A percentile compares a stretch with the other conserved stretches of the same genome.
Evolutionary conservation across 2,329 filamentous ascomycete genomes (phyloP).

Genomic region (Pseudopyrenochaeta lycopersici): DNA sequence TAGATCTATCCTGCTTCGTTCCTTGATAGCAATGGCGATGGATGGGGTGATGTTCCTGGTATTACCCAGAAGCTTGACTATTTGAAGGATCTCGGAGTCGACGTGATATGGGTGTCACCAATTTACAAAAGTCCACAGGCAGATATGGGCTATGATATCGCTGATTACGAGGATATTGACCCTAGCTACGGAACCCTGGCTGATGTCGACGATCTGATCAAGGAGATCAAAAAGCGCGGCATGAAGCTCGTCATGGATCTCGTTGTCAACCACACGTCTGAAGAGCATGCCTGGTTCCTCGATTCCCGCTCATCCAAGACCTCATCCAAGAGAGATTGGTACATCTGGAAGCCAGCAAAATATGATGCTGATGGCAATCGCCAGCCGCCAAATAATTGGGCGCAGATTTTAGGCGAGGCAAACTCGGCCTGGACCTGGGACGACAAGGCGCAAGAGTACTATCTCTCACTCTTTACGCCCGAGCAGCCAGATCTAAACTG

Average conservation of each 20-base stretch:
- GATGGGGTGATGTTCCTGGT: slow-evolving; percentile 65
- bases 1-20: slow-evolving; percentile 68
- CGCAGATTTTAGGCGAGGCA: slow-evolving; percentile 63
- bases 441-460: slow-evolving; percentile 75
- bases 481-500: slow-evolving; percentile 87
- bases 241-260: slow-evolving; percentile 54
- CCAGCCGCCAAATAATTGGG: slow-evolving; percentile 79
- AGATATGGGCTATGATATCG: slow-evolving; percentile 54
- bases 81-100: slow-evolving; percentile 58
- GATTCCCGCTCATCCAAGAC: slow-evolving; percentile 60
- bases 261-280: slow-evolving; percentile 53
- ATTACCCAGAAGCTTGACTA: slow-evolving; percentile 67
- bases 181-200: slow-evolving; percentile 50
- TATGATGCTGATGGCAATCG: slow-evolving; percentile 65
- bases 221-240: slow-evolving; percentile 44
- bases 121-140: slow-evolving; percentile 59
- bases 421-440: slow-evolving; percentile 75
- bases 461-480: slow-evolving; percentile 76
- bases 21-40: slow-evolving; percentile 65
- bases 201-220: slow-evolving; percentile 51
- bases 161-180: slow-evolving; percentile 52
- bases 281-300: slow-evolving; percentile 65
- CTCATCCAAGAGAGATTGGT: slow-evolving; percentile 63
- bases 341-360: slow-evolving; percentile 61
- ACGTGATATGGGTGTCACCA: slow-evolving; percentile 48